phyloP scores from a whole-genome alignment of 139 green algal species.

The Haematococcus sp. region DNA sequence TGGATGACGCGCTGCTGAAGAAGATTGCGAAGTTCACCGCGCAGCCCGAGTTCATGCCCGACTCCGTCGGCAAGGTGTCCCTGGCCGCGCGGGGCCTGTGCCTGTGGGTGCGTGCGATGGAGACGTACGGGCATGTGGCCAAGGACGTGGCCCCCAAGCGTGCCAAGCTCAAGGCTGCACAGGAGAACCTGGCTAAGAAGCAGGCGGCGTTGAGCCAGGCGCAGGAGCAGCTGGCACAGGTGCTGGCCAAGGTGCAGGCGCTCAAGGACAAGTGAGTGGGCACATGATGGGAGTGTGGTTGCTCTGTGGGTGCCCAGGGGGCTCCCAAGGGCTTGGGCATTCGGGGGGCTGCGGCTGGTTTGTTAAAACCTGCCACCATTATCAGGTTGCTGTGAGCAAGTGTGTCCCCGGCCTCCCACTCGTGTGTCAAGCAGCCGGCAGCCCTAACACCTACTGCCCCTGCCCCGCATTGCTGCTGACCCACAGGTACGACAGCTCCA shows the following conservation, averaged over 20 bases:
- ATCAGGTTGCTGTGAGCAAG: too few species aligned
- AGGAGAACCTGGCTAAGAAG: constrained; percentile 63
- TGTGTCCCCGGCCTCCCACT: too few species aligned
- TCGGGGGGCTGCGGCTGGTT: too few species aligned
- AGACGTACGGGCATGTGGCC: constrained; percentile 74
- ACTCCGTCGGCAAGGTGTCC: constrained; percentile 70
- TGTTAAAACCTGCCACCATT: too few species aligned
- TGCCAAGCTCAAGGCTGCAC: constrained; percentile 79
- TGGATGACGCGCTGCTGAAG: constrained; percentile 76
- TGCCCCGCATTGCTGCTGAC: background rate
- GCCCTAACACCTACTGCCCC: too few species aligned
- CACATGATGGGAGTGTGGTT: too few species aligned
- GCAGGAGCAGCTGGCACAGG: constrained; percentile 61
- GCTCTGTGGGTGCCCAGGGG: too few species aligned
- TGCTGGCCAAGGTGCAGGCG: constrained; percentile 77
- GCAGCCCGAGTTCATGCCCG: constrained; percentile 62
- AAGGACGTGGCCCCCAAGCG: constrained; percentile 86
- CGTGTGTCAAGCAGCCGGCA: too few species aligned
- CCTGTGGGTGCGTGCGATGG: constrained; percentile 84
- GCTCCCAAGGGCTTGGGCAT: too few species aligned
- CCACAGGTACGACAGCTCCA: constrained; percentile 75
- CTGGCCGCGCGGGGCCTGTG: constrained; percentile 66
- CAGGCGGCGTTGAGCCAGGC: constrained; percentile 57
- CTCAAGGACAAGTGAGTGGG: constrained; percentile 61
- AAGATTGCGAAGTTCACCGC: constrained; percentile 78